These are phyloP conservation scores for Lepiota subincarnata DNA, from an alignment of 768 basidiomycete species.

Conservation along the genomic window DNA sequence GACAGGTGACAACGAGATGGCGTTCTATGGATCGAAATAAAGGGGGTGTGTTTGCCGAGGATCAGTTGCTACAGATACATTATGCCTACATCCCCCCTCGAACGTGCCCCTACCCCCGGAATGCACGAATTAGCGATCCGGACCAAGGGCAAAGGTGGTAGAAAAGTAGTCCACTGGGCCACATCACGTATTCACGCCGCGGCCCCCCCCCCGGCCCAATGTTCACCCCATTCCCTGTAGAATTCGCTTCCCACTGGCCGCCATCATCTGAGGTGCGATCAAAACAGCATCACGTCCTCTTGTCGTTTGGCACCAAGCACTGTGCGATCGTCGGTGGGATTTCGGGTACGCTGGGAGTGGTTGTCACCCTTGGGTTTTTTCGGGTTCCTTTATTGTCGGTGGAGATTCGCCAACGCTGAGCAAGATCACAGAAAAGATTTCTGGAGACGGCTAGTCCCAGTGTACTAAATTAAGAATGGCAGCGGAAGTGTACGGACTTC, in stretches of 20 bases:
- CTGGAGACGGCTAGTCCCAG: no score
- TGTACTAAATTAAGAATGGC: no score
- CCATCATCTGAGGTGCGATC: neutral
- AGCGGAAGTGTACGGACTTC: no score
- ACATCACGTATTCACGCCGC: constrained; percentile 39
- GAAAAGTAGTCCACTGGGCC: constrained; percentile 32
- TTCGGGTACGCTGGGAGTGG: neutral
- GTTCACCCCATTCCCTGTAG: neutral
- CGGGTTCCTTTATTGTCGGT: neutral
- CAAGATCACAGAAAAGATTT: no score
- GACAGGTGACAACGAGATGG: constrained; percentile 30
- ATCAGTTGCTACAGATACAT: constrained; percentile 28
- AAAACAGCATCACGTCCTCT: neutral
- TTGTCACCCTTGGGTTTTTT: neutral
- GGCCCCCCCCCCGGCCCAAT: no score
- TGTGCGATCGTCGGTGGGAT: constrained; percentile 8
- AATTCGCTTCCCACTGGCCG: neutral
- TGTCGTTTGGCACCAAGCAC: neutral
- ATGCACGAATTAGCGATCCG: constrained; percentile 29
- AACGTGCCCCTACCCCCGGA: constrained; percentile 23
- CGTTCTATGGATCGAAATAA: constrained; percentile 32
- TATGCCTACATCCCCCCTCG: constrained; percentile 30
- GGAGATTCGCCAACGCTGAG: no score
- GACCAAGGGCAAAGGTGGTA: constrained; percentile 26
- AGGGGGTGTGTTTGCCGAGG: constrained; percentile 24